Evolutionary conservation across 345 rosid genomes (phyloP), one percentile per base, ranked within the genome.

Genomic region (Clarkia xantiana): DNA sequence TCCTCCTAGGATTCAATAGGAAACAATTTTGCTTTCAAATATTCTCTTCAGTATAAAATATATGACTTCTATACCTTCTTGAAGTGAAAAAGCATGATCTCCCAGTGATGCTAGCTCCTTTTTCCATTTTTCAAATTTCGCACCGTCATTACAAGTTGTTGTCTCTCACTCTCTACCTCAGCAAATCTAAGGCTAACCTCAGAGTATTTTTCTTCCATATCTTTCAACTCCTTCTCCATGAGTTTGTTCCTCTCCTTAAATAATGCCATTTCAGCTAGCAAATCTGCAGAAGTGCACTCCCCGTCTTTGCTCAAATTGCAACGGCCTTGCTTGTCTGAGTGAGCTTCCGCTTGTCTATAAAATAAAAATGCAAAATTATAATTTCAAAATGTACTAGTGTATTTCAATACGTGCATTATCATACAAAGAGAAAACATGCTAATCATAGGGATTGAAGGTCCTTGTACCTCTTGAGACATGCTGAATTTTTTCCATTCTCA

Each of bases 121-220:
- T 73, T 84, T 51, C 80, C 73, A 55, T 77, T 93, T 72, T 82
- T 80, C 46, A 79, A 81, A 68, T 82, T 84, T 45, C 86, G 61
- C 50, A 82, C 69, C 3, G 81, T 76, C 95, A 93, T 87, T 45
- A 82, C 84, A 59, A 93, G 94, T 67, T 74, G 72, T 51, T 87
- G 94, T 65, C 99, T 76, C 71, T 87, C 94, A 14, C 96, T 82
- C 80, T 93, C 96, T 9, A 87, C 99, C 65, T 78, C 90, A 54
- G 96, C 98, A 63, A 83, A 91, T 63, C 66, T 79, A 58, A 93
- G 81, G 58, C 99, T 84, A 60, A 80, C 78, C 68, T 84, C 95
- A 53, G 95, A 78, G 63, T 93, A 87, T 63, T 86, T 74, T 52
- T 79, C 95, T 77, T 93, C 82, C 86, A 80, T 87, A 44, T 93